Percentiles rank a stretch among this genome's conserved stretches.
phyloP scores from a whole-genome alignment of 2,329 filamentous ascomycete species.

The Ophiostoma triangulosporum region DNA sequence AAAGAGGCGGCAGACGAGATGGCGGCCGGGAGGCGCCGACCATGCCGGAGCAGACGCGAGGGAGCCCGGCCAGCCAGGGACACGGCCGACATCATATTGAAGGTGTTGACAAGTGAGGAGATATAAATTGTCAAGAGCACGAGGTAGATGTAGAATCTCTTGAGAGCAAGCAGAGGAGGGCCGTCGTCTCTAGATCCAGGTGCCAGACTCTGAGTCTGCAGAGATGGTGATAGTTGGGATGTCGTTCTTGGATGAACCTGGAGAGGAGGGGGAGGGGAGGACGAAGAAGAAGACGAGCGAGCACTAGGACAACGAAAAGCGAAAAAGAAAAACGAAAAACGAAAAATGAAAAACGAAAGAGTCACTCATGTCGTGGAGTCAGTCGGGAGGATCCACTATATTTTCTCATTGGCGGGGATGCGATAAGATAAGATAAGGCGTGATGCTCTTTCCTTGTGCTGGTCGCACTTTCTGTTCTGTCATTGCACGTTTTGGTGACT shows the following conservation, averaged over 20 bases:
- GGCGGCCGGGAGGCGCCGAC: constrained; percentile 35
- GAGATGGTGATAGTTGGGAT: not conserved
- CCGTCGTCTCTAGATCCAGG: not conserved
- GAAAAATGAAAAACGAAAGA: constrained; percentile 8
- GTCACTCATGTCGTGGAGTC: constrained; percentile 6
- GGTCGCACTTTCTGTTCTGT: constrained; percentile 3
- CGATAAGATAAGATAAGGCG: constrained; percentile 13
- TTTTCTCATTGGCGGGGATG: constrained; percentile 11
- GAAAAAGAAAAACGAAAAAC: not conserved
- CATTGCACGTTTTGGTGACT: too few relatives aligned
- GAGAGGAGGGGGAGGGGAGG: not conserved
- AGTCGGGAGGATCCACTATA: constrained; percentile 4
- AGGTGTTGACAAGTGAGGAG: constrained; percentile 1
- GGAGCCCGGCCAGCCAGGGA: constrained; percentile 42
- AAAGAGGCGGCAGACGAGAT: constrained; percentile 23
- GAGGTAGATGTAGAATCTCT: too few relatives aligned
- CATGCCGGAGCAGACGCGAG: constrained; percentile 39
- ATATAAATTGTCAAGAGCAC: not conserved
- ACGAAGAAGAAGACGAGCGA: not conserved
- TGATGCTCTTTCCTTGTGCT: not conserved
- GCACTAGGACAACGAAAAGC: not conserved
- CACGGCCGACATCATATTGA: constrained; percentile 20
- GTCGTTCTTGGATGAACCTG: not conserved
- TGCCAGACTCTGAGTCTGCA: not conserved
- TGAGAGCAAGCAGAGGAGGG: too few relatives aligned